Base-by-base conservation (phyloP, 495 filamentous ascomycete species). In the Tricharina praecox region DNA sequence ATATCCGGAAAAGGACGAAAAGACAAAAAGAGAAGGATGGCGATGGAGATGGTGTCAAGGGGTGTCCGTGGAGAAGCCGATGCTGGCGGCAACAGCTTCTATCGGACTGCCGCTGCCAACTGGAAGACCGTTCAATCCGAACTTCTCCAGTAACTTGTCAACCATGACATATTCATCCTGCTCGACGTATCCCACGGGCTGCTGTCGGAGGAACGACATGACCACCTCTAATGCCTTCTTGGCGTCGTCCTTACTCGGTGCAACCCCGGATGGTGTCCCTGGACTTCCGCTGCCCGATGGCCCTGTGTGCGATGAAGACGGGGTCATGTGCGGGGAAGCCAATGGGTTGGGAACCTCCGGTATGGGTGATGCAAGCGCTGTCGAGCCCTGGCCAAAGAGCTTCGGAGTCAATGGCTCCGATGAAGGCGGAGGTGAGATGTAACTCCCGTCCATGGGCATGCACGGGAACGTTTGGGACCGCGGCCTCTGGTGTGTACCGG, bases 401-500 rank as follows among this genome's bases (percentile, higher is more conserved):
- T 84, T 85, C 5, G 77, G 74, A 16, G 73, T 77, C 26, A 79
- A 55, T 7, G 77, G 70, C 32, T 85, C 81, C 10, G 72, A 68
- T 2, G 68, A 63, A 40, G 77, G 68, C 18, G 76, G 64, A 45
- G 76, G 71, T 34, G 79, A 75, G 55, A 85, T 73, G 56, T 82
- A 79, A 39, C 75, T 76, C 3, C 82, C 71, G 53, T 90, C 81
- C 25, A 77, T 65, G 30, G 67, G 62, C 44, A 81, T 64, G 23
- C 77, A 72, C 21, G 90, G 87, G 45, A 94, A 90, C 0, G 90
- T 96, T 63, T 93, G 86, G 63, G 86, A 92, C 60, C 90, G 76
- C 21, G 83, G 86, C 26, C 87, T 74, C 51, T 81, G 75, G 3
- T 57, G 56, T 11, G 40, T 45, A 42, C 52, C 48, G 8, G 70